These are phyloP conservation scores for Bacidia rubella DNA, from an alignment of 495 filamentous ascomycete species.

Conservation along the genomic window DNA sequence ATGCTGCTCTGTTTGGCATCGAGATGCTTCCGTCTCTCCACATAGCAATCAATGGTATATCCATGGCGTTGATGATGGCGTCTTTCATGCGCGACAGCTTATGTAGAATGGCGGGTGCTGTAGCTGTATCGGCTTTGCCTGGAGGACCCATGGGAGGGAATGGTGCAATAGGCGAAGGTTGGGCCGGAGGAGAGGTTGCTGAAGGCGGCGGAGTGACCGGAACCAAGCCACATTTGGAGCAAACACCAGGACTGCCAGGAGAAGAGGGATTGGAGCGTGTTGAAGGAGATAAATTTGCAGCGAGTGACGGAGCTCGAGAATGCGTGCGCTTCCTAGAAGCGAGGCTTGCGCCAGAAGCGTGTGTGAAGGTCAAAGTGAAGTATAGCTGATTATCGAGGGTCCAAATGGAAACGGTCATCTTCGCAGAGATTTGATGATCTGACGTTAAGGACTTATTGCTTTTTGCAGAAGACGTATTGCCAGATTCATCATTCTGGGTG, in stretches of 20 bases:
- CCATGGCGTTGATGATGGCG: conserved; percentile 52
- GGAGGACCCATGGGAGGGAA: conserved; percentile 50
- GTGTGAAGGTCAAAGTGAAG: conserved; percentile 55
- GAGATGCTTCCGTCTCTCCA: conserved; percentile 57
- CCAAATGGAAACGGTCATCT: conserved; percentile 58
- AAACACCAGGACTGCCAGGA: conserved; percentile 21
- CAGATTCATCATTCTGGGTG: conserved; percentile 16
- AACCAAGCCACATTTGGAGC: conserved; percentile 22
- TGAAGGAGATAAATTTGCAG: conserved; percentile 19
- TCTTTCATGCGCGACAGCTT: conserved; percentile 58
- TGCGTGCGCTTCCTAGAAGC: conserved; percentile 2
- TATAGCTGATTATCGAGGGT: conserved; percentile 43
- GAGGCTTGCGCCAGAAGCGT: not conserved
- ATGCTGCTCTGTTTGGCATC: conserved; percentile 48
- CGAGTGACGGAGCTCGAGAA: conserved; percentile 7
- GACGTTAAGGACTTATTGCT: conserved; percentile 6
- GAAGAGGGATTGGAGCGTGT: conserved; percentile 28
- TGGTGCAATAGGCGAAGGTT: conserved; percentile 31
- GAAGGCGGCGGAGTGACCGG: conserved; percentile 20
- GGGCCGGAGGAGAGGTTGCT: conserved; percentile 27
- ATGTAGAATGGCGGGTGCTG: conserved; percentile 43
- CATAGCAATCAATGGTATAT: conserved; percentile 54
- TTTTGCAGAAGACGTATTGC: conserved; percentile 13
- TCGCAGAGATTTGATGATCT: conserved; percentile 33
- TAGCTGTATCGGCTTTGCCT: conserved; percentile 29